Base-by-base conservation (phyloP, 805 yeast genomes). In the Sugiyamaella qingdaonensis region DNA sequence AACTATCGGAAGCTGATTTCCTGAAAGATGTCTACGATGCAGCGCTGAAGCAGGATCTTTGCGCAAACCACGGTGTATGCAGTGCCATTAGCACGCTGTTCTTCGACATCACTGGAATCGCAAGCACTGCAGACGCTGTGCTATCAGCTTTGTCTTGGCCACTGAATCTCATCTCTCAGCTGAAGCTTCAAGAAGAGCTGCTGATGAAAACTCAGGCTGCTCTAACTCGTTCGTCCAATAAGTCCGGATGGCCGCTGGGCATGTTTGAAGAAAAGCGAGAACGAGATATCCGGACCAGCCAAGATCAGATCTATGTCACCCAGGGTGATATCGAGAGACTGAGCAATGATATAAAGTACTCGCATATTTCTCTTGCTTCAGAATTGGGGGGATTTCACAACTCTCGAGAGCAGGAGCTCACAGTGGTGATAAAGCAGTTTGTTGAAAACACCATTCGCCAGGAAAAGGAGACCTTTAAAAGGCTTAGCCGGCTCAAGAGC, bases 331-430 rank as follows among this genome's bases (percentile, higher is more conserved):
- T 70, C 37, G 51, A 56, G 11, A 49, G 63, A 13, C 52, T 71
- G 13, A 67, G 70, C 35, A 54, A 57, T 18, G 67, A 64, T 41
- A 61, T 73, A 19, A 53, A 63, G 39, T 61, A 61, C n/a, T 58
- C 69, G 1, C 76, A 73, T 49, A 62, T 62, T 19, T 51, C 65
- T 1, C 56, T 72, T 5, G 76, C 76, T 1, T 58, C 64, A 8
- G 76, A 73, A 55, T 63, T 73, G 10, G 73, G 72, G 9, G 67
- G 67, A 11, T 72, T 71, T 55, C 66, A 68, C 52, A 55, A 56
- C 19, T 53, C 59, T 29, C 73, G 70, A 37, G 75, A 68, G 29
- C 55, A 56, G 2, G 72, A 67, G 50, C 39, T 71, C 32, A 46
- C 60, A 21, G 51, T 55, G 16, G 52, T 59, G 21, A 60, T 72